phyloP scores from a whole-genome alignment of 2,329 filamentous ascomycete species.

The Fulvia fulva region DNA sequence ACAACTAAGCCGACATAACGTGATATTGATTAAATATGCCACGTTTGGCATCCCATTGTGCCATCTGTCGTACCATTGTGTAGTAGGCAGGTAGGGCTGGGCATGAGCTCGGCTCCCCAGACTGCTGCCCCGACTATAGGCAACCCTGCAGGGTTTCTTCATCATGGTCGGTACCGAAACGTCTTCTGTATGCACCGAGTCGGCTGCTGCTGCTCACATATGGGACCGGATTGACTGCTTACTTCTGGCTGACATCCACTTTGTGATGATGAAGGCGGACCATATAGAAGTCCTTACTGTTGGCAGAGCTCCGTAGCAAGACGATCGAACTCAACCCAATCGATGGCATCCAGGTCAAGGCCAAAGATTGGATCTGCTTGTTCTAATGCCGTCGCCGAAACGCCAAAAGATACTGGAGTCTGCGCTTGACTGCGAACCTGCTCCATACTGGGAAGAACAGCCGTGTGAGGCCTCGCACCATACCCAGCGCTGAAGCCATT shows the following conservation, averaged over 20 bases:
- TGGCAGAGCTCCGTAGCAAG: constrained; percentile 24
- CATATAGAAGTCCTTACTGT: constrained; percentile 7
- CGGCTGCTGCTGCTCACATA: not conserved
- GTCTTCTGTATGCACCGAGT: not conserved
- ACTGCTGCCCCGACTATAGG: not conserved
- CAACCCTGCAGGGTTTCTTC: not conserved
- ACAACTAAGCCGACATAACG: not conserved
- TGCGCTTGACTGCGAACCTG: constrained; percentile 8
- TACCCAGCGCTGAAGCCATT: constrained; percentile 8
- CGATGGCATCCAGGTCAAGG: constrained; percentile 24
- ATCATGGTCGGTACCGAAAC: not conserved
- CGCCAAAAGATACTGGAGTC: constrained; percentile 8
- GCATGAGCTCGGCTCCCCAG: not conserved
- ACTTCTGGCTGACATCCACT: not conserved
- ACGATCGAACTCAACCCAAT: constrained; percentile 28
- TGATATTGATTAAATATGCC: not conserved
- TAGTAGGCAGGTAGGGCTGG: not conserved
- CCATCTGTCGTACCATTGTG: not conserved
- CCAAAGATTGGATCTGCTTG: constrained; percentile 16
- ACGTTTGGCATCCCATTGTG: not conserved
- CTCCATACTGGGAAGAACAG: constrained; percentile 14
- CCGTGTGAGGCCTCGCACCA: constrained; percentile 7
- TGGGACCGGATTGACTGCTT: not conserved
- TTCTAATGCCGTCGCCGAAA: constrained; percentile 6
- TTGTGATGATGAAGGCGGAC: not conserved